phyloP scores from a whole-genome alignment of 306 rosid species.

The Vigna hirtella region DNA sequence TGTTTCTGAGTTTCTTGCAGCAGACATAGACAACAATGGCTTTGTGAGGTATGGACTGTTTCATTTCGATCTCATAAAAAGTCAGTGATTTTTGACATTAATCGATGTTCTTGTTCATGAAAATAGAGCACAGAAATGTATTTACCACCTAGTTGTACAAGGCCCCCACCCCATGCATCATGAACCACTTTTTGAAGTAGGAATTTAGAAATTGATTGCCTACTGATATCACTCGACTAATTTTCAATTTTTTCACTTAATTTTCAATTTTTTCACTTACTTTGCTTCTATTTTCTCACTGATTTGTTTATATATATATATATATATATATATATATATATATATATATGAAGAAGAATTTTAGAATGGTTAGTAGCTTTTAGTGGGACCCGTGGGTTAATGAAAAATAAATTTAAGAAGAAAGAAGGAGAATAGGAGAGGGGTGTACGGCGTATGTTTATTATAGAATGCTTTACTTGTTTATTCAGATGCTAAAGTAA shows the following conservation, averaged over 20 bases:
- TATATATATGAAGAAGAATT: too few species aligned
- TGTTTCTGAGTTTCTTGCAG: slow-evolving; percentile 91
- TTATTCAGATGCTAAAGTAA: too few species aligned
- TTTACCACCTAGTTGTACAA: neutral
- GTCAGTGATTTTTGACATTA: neutral
- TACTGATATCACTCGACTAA: neutral
- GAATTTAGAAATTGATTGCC: neutral
- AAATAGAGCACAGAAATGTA: slow-evolving; percentile 4
- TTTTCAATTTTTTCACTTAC: neutral
- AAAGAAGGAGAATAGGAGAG: too few species aligned
- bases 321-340: too few species aligned
- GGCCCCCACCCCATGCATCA: neutral
- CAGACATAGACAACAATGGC: slow-evolving; percentile 93
- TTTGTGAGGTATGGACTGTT: slow-evolving; percentile 77
- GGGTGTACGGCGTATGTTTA: too few species aligned
- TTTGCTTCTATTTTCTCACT: neutral
- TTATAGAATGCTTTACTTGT: too few species aligned
- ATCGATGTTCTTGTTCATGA: slow-evolving; percentile 11
- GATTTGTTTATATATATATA: neutral
- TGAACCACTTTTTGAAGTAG: neutral
- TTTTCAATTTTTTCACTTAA: too few species aligned
- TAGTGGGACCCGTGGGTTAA: too few species aligned
- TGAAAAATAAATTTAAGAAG: too few species aligned
- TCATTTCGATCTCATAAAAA: slow-evolving; percentile 4
- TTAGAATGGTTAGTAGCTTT: too few species aligned